Conservation (phyloP, 345 rosid species). For the Camelina laxa region DNA sequence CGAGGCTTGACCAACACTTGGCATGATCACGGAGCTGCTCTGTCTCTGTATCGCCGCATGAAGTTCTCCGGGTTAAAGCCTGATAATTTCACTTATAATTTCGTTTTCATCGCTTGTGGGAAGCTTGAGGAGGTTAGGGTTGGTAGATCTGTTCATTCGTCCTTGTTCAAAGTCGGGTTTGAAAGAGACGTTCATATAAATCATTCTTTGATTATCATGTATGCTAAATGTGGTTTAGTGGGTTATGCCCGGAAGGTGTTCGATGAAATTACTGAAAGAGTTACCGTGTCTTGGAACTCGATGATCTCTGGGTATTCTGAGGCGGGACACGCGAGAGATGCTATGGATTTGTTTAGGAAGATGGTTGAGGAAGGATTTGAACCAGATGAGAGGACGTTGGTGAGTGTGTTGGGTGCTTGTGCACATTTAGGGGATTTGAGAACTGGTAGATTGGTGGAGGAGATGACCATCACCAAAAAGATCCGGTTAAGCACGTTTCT, state of each 20-base stretch:
- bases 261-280: slow-evolving; percentile 64
- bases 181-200: slow-evolving; percentile 56
- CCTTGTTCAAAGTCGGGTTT: slow-evolving; percentile 63
- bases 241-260: slow-evolving; percentile 66
- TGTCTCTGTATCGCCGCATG: slow-evolving; percentile 62
- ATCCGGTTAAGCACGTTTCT: slow-evolving; percentile 57
- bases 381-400: slow-evolving; percentile 82
- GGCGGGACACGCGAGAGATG: slow-evolving; percentile 64
- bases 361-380: slow-evolving; percentile 69
- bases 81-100: slow-evolving; percentile 76
- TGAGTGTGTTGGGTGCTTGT: slow-evolving; percentile 76
- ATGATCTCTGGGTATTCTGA: slow-evolving; percentile 86
- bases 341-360: slow-evolving; percentile 61
- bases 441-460: slow-evolving; percentile 71
- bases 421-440: slow-evolving; percentile 70
- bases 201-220: slow-evolving; percentile 75
- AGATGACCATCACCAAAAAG: slow-evolving; percentile 48
- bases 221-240: slow-evolving; percentile 52
- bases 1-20: slow-evolving; percentile 70
- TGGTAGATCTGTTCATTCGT: slow-evolving; percentile 63
- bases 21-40: slow-evolving; percentile 50
- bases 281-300: slow-evolving; percentile 86
- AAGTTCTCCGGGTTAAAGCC: slow-evolving; percentile 59
- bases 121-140: slow-evolving; percentile 48
- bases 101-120: slow-evolving; percentile 68